These are phyloP conservation scores for Pythium coloratum DNA, from an alignment of 352 stramenopile species.

Conservation along the genomic window DNA sequence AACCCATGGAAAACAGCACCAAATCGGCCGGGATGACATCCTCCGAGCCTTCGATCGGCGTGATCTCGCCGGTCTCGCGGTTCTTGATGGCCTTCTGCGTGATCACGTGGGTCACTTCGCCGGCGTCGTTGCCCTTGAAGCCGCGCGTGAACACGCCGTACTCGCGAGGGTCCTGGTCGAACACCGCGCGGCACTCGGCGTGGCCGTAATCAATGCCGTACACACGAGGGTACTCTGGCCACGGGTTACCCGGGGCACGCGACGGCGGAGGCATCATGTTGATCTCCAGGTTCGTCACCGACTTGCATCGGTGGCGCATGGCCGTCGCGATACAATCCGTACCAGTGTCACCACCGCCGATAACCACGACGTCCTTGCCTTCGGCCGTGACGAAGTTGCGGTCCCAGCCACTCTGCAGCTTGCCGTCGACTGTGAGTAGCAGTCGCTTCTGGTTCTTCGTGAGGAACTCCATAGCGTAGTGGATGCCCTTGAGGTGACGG, in stretches of 20 bases:
- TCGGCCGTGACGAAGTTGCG: conserved; percentile 94
- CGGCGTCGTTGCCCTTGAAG: conserved; percentile 75
- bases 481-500: conserved; percentile 92
- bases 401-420: conserved; percentile 95
- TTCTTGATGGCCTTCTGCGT: conserved; percentile 50
- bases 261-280: conserved; percentile 91
- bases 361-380: conserved; percentile 98
- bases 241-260: conserved; percentile 94
- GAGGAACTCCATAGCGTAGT: conserved; percentile 98
- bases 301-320: conserved; percentile 97
- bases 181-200: conserved; percentile 92
- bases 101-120: conserved; percentile 80
- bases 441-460: conserved; percentile 98
- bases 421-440: conserved; percentile 94
- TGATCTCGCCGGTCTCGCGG: conserved; percentile 74
- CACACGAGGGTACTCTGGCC: conserved; percentile 97
- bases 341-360: conserved; percentile 96
- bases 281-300: conserved; percentile 96
- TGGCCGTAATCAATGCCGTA: conserved; percentile 98
- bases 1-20: conserved; percentile 98
- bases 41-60: conserved; percentile 84
- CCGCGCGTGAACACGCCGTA: conserved; percentile 78
- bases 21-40: conserved; percentile 94
- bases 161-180: conserved; percentile 89
- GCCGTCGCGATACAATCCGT: conserved; percentile 98